Base-by-base conservation (phyloP, 352 stramenopile species). In the Phytophthora pinifolia region DNA sequence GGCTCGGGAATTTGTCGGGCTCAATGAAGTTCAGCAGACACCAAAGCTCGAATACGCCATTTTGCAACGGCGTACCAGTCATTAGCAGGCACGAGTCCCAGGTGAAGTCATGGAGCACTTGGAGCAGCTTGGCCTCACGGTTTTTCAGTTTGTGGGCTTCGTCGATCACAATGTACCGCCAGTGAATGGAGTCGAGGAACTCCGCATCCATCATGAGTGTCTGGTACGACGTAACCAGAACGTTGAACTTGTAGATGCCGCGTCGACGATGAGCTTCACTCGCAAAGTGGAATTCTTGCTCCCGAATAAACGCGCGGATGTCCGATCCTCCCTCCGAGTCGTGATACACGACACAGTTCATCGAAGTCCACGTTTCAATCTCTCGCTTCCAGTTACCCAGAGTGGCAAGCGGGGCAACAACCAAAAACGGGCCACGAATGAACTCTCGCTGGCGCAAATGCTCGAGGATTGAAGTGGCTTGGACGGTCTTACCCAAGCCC, bases 141-240 rank as follows among this genome's bases (percentile, higher is more conserved):
- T 99, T 99, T 76, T 99, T 99, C 29, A 99, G 84, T 50, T 98
- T 94, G 70, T 99, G 98, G 0, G 96, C 98, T 83, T 99, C 97
- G 70, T 99, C 97, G 15, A 99, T 98, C 8, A 99, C 94, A 30
- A 99, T 72, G 25, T 98, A 91, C 22, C 97, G 83, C 97, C 97
- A 99, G 44, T 93, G 78, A 46, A 99, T 96, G 15, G 79, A 70
- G 10, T 96, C 83, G 31, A 97, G 71, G 38, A 83, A 96, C 53
- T 98, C 93, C 5, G 96, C 94, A 49, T 98, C 94, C 14, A 96
- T 83, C 55, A 98, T 89, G 47, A 99, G 79, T 17, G 88, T 95
- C 65, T 99, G 96, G 36, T 98, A 98, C 33, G 97, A 99, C 2
- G 96, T 99, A 13, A 99, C 87, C 17, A 99, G 70, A 10, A 99